Evolutionary conservation across 352 stramenopile species (phyloP).

Genomic region (Phytophthora palmivora): DNA sequence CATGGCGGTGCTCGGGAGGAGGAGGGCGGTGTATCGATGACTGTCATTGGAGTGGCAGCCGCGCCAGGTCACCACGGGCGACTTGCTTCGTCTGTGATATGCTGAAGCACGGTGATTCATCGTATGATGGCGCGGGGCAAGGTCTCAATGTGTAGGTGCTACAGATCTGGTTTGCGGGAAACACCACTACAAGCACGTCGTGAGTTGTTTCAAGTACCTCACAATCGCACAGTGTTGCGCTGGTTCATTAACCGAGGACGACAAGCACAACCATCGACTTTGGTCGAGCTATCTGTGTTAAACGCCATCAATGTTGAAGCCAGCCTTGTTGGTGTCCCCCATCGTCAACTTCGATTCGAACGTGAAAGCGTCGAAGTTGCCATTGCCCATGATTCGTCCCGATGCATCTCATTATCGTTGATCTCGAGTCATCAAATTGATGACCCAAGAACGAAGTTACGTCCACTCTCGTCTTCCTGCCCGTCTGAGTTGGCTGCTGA

Average conservation of each 20-base stretch:
- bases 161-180: background rate
- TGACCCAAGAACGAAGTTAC: conserved; percentile 17
- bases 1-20: background rate
- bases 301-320: background rate
- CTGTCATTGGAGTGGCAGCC: conserved; percentile 5
- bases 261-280: background rate
- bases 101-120: background rate
- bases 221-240: background rate
- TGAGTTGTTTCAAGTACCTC: background rate
- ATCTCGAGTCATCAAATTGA: conserved; percentile 29
- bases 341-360: conserved; percentile 26
- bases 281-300: background rate
- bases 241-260: background rate
- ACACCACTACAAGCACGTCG: background rate
- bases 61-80: conserved; percentile 14
- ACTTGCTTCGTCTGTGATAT: conserved; percentile 18
- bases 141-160: background rate
- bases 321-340: background rate
- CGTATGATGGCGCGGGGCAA: conserved; percentile 24
- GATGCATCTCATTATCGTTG: background rate
- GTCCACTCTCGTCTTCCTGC: background rate
- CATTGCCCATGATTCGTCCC: background rate
- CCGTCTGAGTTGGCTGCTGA: background rate
- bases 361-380: background rate
- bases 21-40: conserved; percentile 2